phyloP scores from a whole-genome alignment of 139 green algal species.

The Chlorella sp. region DNA sequence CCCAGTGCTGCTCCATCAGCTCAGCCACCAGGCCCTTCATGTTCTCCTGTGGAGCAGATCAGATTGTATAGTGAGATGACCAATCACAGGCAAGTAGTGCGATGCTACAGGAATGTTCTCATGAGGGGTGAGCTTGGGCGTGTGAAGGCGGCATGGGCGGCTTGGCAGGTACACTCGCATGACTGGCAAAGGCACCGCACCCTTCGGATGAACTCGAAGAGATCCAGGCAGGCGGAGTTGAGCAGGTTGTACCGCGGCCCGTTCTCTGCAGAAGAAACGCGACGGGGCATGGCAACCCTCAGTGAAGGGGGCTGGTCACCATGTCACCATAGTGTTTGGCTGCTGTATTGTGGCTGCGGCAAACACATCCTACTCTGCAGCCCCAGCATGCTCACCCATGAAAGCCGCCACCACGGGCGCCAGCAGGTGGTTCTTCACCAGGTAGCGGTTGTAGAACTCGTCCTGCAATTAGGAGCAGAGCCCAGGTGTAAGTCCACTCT shows the following conservation, averaged over 20 bases:
- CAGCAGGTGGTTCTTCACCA: slow-evolving; percentile 82
- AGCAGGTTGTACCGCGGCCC: slow-evolving; percentile 64
- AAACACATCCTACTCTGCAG: too few relatives aligned
- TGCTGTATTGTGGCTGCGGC: too few relatives aligned
- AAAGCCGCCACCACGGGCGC: slow-evolving; percentile 86
- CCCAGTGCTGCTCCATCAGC: slow-evolving; percentile 39
- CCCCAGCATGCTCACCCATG: slow-evolving; percentile 33
- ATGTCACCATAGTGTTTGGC: too few relatives aligned
- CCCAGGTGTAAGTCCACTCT: too few relatives aligned
- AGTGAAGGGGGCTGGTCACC: too few relatives aligned
- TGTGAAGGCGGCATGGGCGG: neutral
- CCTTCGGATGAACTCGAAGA: slow-evolving; percentile 65
- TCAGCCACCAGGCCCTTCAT: slow-evolving; percentile 41
- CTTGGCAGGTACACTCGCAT: neutral
- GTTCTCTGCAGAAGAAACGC: slow-evolving; percentile 54
- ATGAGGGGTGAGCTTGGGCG: neutral
- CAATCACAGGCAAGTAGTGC: too few relatives aligned
- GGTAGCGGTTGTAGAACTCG: slow-evolving; percentile 86
- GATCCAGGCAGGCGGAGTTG: slow-evolving; percentile 46
- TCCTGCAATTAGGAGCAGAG: slow-evolving; percentile 52
- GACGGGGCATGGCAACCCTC: neutral
- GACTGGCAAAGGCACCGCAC: neutral
- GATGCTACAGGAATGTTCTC: neutral
- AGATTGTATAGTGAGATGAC: too few relatives aligned
- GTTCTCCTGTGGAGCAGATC: slow-evolving; percentile 37